Evolutionary conservation across 2,329 filamentous ascomycete species (phyloP).

Genomic region (Blastomyces percursus): DNA sequence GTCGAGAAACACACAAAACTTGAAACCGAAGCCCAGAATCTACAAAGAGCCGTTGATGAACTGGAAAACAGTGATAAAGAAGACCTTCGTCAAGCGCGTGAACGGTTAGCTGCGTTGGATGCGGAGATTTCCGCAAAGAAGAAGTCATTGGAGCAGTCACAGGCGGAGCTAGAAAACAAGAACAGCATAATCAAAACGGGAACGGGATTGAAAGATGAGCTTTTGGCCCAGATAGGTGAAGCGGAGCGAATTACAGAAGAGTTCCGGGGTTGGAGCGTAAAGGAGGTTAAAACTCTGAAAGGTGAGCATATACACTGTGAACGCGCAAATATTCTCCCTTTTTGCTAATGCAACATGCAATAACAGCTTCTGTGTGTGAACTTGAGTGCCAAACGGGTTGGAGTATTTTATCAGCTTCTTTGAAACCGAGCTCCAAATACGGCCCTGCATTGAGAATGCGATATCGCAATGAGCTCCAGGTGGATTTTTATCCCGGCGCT

Average conservation of each 20-base stretch:
- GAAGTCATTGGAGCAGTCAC: conserved; percentile 54
- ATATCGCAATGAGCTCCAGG: conserved; percentile 32
- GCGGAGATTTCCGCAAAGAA: conserved; percentile 60
- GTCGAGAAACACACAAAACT: conserved; percentile 51
- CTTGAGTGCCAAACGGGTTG: conserved; percentile 36
- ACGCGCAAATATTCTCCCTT: background rate
- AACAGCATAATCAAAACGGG: conserved; percentile 53
- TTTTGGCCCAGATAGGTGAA: conserved; percentile 62
- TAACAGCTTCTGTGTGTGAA: conserved; percentile 27
- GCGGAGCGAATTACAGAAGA: conserved; percentile 78
- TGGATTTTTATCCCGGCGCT: conserved; percentile 33
- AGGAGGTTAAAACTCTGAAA: conserved; percentile 70
- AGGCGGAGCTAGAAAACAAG: conserved; percentile 55
- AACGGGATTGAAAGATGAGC: conserved; percentile 56
- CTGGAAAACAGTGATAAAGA: conserved; percentile 58
- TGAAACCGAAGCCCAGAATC: conserved; percentile 50
- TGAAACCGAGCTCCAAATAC: conserved; percentile 18
- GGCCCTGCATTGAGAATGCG: conserved; percentile 32
- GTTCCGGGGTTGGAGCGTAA: conserved; percentile 76
- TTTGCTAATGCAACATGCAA: conserved; percentile 8
- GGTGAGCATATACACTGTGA: conserved; percentile 39
- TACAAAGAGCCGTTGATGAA: conserved; percentile 60
- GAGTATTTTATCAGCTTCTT: conserved; percentile 31
- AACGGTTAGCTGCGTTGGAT: conserved; percentile 54
- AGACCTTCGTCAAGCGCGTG: conserved; percentile 63